phyloP scores from a whole-genome alignment of 2,329 filamentous ascomycete species.

The Trichophaea hybrida region DNA sequence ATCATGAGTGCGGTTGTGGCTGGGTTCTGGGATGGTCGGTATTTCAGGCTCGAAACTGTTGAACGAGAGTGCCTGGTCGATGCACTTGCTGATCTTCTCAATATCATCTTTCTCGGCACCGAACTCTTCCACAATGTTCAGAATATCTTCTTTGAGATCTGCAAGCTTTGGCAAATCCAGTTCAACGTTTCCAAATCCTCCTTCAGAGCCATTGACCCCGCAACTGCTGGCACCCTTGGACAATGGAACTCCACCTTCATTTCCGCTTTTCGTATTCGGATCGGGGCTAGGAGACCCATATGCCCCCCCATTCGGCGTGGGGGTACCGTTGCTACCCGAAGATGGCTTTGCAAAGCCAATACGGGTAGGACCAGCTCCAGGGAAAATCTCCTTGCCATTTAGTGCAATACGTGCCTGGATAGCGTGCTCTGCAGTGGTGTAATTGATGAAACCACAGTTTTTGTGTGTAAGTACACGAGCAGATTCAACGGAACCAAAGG shows the following conservation, averaged over 20 bases:
- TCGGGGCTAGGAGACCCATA: constrained; percentile 87
- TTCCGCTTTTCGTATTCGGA: constrained; percentile 45
- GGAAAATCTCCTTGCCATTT: constrained; percentile 97
- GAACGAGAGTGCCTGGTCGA: constrained; percentile 65
- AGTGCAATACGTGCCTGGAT: constrained; percentile 73
- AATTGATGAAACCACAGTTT: constrained; percentile 98
- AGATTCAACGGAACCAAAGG: constrained; percentile 81
- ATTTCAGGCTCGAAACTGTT: constrained; percentile 66
- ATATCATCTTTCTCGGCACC: constrained; percentile 70
- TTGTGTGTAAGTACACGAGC: constrained; percentile 93
- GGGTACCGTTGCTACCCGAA: constrained; percentile 48
- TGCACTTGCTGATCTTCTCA: constrained; percentile 52
- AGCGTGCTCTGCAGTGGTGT: constrained; percentile 79
- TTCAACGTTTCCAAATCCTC: constrained; percentile 32
- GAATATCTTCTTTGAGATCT: constrained; percentile 69
- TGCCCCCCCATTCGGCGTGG: constrained; percentile 73
- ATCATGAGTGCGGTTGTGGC: constrained; percentile 77
- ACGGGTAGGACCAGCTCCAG: constrained; percentile 80
- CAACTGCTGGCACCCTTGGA: constrained; percentile 31
- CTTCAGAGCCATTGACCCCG: constrained; percentile 28
- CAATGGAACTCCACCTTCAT: constrained; percentile 36
- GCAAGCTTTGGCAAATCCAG: constrained; percentile 57
- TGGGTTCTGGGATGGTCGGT: constrained; percentile 74
- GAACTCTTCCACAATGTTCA: constrained; percentile 75
- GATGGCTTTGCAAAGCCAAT: constrained; percentile 90